Evolutionary conservation across 1,284 basidiomycete genomes (phyloP).

Genomic region (Cryptococcus deneoformans): DNA sequence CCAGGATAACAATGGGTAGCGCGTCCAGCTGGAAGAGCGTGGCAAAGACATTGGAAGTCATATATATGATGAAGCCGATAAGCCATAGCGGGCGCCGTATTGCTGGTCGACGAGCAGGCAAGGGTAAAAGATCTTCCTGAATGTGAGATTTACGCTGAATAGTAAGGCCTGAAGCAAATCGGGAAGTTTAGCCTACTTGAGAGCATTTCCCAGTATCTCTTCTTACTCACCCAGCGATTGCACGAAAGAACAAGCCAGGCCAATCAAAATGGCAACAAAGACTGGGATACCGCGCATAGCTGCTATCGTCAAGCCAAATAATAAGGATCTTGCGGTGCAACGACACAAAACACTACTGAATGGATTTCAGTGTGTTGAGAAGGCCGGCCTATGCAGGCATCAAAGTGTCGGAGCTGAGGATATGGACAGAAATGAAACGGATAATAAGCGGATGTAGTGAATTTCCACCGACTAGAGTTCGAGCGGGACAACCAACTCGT

Average conservation of each 20-base stretch:
- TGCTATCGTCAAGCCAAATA: too few relatives aligned
- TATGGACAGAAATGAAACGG: too few relatives aligned
- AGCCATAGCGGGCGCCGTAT: conserved; percentile 81
- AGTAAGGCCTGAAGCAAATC: conserved; percentile 62
- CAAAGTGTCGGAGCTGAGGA: too few relatives aligned
- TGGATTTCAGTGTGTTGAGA: too few relatives aligned
- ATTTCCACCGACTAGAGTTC: too few relatives aligned
- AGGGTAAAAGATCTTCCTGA: conserved; percentile 70
- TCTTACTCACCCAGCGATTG: conserved; percentile 66
- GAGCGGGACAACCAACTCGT: too few relatives aligned
- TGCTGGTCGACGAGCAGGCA: conserved; percentile 63
- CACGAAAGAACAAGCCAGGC: conserved; percentile 81
- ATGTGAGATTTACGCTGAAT: conserved; percentile 95
- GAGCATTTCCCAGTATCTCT: background rate
- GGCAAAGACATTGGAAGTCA: conserved; percentile 76
- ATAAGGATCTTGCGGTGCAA: too few relatives aligned
- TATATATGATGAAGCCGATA: conserved; percentile 77
- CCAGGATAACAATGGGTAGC: conserved; percentile 86
- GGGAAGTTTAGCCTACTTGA: background rate
- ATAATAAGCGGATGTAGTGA: too few relatives aligned
- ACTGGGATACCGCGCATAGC: conserved; percentile 52
- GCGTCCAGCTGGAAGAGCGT: conserved; percentile 94
- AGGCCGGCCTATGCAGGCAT: too few relatives aligned
- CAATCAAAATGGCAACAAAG: conserved; percentile 62
- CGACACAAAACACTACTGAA: too few relatives aligned